phyloP scores from a whole-genome alignment of 257 asterid species.

The Solanum tacnaense region DNA sequence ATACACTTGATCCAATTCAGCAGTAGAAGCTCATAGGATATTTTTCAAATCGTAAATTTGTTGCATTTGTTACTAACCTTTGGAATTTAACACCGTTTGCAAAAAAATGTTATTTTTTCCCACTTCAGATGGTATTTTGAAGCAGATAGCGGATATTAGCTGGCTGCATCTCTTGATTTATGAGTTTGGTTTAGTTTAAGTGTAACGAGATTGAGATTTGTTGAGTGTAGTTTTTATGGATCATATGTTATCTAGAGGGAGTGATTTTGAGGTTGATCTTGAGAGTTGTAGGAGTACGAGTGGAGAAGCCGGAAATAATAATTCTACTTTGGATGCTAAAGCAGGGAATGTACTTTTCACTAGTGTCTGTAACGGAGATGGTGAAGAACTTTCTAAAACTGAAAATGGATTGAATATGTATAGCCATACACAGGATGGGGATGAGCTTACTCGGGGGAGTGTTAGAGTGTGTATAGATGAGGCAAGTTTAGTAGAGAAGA shows the following conservation, averaged over 20 bases:
- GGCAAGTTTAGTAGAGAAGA: constrained; percentile 18
- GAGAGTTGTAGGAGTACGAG: constrained; percentile 17
- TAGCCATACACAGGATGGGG: neutral
- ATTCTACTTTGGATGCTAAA: constrained; percentile 5
- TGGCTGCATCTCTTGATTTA: neutral
- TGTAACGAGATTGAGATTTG: neutral
- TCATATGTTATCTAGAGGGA: constrained; percentile 18
- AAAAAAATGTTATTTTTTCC: neutral
- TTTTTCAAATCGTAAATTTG: neutral
- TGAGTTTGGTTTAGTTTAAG: neutral
- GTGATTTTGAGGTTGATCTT: constrained; percentile 36
- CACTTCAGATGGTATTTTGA: neutral
- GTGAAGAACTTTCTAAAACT: constrained; percentile 7
- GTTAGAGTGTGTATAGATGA: constrained; percentile 12
- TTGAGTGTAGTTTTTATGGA: constrained; percentile 19
- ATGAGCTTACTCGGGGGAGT: constrained; percentile 17
- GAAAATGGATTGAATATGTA: constrained; percentile 9
- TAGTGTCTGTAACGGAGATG: constrained; percentile 6
- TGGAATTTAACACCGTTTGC: neutral
- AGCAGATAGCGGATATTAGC: neutral
- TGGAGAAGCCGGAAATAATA: constrained; percentile 20
- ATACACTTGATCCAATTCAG: neutral
- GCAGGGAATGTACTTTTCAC: constrained; percentile 2
- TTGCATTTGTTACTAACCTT: neutral
- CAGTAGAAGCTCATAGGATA: neutral